phyloP scores from a whole-genome alignment of 176 grass and related monocot species.

The Triticum monococcum region DNA sequence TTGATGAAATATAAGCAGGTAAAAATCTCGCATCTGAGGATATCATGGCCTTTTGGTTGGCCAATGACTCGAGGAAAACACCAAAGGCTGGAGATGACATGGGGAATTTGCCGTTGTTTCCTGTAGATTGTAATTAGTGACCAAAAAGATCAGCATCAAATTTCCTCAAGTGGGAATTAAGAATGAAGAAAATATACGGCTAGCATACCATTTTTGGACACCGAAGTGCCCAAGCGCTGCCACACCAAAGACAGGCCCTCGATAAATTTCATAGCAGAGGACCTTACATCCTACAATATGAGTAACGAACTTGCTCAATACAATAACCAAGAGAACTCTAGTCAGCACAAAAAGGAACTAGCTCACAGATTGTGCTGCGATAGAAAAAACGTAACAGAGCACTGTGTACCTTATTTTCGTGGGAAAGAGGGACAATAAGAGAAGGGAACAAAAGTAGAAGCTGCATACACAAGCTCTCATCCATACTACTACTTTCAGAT shows the following conservation, averaged over 20 bases:
- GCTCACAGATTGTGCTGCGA: conserved; percentile 23
- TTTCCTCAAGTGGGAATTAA: conserved; percentile 20
- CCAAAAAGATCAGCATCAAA: conserved; percentile 18
- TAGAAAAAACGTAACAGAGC: neutral
- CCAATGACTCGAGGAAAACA: conserved; percentile 64
- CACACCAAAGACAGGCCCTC: conserved; percentile 68
- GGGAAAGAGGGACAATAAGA: conserved; percentile 75
- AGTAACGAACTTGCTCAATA: conserved; percentile 22
- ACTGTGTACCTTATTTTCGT: conserved; percentile 63
- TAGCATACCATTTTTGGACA: conserved; percentile 65
- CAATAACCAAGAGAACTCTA: neutral
- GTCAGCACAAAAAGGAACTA: neutral
- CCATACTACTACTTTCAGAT: conserved; percentile 66
- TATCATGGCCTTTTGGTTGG: conserved; percentile 78
- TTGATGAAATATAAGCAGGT: conserved; percentile 71
- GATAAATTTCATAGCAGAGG: conserved; percentile 65
- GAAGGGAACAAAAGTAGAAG: conserved; percentile 74
- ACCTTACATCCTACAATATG: conserved; percentile 71
- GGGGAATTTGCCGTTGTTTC: conserved; percentile 52
- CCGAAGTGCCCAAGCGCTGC: conserved; percentile 48
- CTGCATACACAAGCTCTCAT: conserved; percentile 62
- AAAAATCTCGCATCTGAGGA: conserved; percentile 73
- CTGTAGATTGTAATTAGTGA: conserved; percentile 46
- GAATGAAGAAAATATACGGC: conserved; percentile 8
- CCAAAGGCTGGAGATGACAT: conserved; percentile 65